phyloP scores from a whole-genome alignment of 352 stramenopile species.

The Pythium dissotocum region DNA sequence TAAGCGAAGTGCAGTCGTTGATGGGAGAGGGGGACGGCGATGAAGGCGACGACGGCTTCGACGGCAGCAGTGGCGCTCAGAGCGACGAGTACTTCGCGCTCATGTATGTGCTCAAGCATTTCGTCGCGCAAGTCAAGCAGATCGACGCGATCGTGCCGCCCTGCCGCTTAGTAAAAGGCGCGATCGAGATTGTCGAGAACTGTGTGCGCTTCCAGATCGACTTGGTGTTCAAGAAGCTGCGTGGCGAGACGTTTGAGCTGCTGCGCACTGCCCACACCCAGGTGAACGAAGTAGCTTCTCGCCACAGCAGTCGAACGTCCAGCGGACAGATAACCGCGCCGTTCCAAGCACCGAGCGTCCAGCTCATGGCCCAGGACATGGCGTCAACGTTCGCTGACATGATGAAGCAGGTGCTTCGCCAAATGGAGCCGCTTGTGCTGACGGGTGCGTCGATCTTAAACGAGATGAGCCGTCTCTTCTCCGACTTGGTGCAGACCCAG shows the following conservation, averaged over 20 bases:
- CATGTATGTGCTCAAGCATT: constrained; percentile 82
- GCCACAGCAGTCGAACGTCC: constrained; percentile 35
- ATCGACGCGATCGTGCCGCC: constrained; percentile 62
- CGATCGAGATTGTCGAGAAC: constrained; percentile 56
- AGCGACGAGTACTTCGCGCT: constrained; percentile 79
- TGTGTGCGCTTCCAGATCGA: constrained; percentile 84
- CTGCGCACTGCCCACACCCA: constrained; percentile 53
- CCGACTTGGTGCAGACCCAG: constrained; percentile 75
- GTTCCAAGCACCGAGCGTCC: constrained; percentile 42
- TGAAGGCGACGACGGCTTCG: constrained; percentile 13
- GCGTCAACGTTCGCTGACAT: constrained; percentile 60
- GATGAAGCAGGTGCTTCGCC: constrained; percentile 77
- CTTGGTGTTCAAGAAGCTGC: constrained; percentile 62
- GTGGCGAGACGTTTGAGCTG: constrained; percentile 56
- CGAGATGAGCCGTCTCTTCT: constrained; percentile 76
- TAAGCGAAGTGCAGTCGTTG: constrained; percentile 44
- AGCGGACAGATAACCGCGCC: constrained; percentile 14
- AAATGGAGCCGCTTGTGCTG: constrained; percentile 79
- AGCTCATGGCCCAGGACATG: constrained; percentile 55
- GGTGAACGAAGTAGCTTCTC: constrained; percentile 32
- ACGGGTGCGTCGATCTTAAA: constrained; percentile 61
- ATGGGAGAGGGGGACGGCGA: constrained; percentile 29
- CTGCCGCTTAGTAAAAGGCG: constrained; percentile 42
- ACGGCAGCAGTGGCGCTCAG: constrained; percentile 11
- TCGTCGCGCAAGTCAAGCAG: constrained; percentile 61